Conservation (phyloP, 371 early-diverging fungal genomes). For the Rhizomucor pusillus region DNA sequence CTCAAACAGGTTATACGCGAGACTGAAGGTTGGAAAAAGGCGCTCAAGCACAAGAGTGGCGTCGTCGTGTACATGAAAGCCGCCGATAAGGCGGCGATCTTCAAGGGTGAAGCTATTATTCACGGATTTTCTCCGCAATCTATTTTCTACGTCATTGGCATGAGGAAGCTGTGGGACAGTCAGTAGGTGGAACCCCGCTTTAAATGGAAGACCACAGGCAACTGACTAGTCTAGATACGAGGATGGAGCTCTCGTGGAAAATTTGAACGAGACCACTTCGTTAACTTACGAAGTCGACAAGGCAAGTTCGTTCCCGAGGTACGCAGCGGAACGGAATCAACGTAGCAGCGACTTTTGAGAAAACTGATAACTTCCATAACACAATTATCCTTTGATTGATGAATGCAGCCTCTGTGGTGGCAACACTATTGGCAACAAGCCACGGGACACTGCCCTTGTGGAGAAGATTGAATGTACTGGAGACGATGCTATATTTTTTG, state of each 20-base stretch:
- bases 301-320: conserved; percentile 39
- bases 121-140: conserved; percentile 65
- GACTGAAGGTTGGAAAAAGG: conserved; percentile 62
- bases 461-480: conserved; percentile 49
- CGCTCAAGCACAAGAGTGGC: conserved; percentile 61
- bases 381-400: too few species aligned
- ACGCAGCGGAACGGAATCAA: conserved; percentile 5
- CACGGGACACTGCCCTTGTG: conserved; percentile 40
- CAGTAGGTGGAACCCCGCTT: conserved; percentile 26
- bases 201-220: conserved; percentile 45
- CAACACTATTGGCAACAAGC: conserved; percentile 14
- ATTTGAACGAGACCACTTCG: conserved; percentile 38
- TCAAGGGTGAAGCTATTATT: conserved; percentile 63
- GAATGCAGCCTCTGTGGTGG: conserved; percentile 5
- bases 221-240: conserved; percentile 47
- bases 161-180: conserved; percentile 67
- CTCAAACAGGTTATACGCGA: conserved; percentile 28
- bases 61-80: conserved; percentile 58
- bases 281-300: conserved; percentile 54
- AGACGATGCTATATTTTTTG: conserved; percentile 55
- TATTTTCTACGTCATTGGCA: conserved; percentile 66
- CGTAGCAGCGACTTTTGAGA: too few species aligned
- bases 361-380: not conserved
- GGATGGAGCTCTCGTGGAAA: conserved; percentile 55
- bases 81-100: conserved; percentile 55